Evolutionary conservation across 139 green algal genomes (phyloP), one percentile per base, ranked within the genome.

Genomic region (Dunaliella primolecta): DNA sequence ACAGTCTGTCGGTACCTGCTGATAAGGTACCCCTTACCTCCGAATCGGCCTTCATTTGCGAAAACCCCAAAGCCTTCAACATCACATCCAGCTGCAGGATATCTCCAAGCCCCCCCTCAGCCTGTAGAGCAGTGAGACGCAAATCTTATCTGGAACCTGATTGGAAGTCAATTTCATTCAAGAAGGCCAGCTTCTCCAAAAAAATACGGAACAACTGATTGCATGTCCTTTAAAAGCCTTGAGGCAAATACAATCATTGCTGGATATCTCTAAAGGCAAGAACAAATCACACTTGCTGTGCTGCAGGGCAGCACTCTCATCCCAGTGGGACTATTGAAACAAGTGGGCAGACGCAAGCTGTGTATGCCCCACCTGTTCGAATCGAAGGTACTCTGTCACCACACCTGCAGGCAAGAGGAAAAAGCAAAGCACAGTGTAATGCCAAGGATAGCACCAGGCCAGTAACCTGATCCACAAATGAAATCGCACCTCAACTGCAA

Each of bases 61-160:
- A 93, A 78, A 97, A 97, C 11, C 80, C 36, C 78, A 93, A 75
- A 3, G 88, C 88, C 1, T 82, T 24, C 29, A 93, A 78, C 38
- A 93, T 83, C 7, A 56, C 57, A 83, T 99, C 97, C 82, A 99
- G 92, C 92, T 98, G 95, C 57, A 89, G 86, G 33, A 99, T 90
- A 81, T 99, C 97, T 0, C 91, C 91, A 38, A 98, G 32, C 0
- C 97, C 97, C 1, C 97, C 97, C 87, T 99, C 97, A 1, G 97
- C 94, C 25, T 91, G 84, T 55, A 82, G 2, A 21, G 32, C n/a
- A n/a, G 11, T 77, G 11, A 77, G 71, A 15, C 27, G 3, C 71
- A 7, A 21, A 32, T 15, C 29, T 32, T 2, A 77, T 35, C 11
- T 32, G 3, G 71, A 77, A 77, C 11, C 27, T 35, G 71, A 21